phyloP scores from a whole-genome alignment of 1,284 basidiomycete genomes.

The Golubevia pallescens region DNA sequence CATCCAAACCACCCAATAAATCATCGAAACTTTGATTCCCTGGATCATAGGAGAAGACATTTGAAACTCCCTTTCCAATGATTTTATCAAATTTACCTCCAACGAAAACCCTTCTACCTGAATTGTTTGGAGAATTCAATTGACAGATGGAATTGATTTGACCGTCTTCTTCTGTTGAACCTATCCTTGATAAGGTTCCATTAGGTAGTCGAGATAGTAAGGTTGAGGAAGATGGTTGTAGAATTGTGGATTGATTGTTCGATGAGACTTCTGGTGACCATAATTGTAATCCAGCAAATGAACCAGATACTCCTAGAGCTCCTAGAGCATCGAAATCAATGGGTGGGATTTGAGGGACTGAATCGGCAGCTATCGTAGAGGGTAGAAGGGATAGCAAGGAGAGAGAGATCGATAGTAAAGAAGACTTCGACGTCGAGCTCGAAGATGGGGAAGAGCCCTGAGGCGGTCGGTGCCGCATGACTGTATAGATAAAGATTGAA shows the following conservation, averaged over 20 bases:
- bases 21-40: conserved; percentile 18
- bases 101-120: conserved; percentile 30
- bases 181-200: conserved; percentile 38
- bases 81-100: conserved; percentile 42
- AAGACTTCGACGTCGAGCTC: conserved; percentile 78
- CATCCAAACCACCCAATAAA: conserved; percentile 44
- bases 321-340: conserved; percentile 56
- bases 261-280: conserved; percentile 39
- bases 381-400: background rate
- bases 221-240: conserved; percentile 30
- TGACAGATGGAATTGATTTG: conserved; percentile 43
- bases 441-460: conserved; percentile 69
- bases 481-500: background rate
- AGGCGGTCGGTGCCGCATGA: background rate
- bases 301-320: conserved; percentile 43
- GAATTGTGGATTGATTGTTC: conserved; percentile 20
- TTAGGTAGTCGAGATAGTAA: conserved; percentile 31
- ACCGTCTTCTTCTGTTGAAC: conserved; percentile 43
- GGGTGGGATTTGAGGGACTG: conserved; percentile 25
- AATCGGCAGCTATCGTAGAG: background rate
- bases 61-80: conserved; percentile 32
- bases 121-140: conserved; percentile 14
- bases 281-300: conserved; percentile 44
- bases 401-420: conserved; percentile 12
- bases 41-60: conserved; percentile 45